Percentiles rank a stretch among this genome's conserved stretches.
These are phyloP conservation scores for Microdochium bolleyi DNA, from an alignment of 2,329 filamentous ascomycete genomes.

Conservation along the genomic window DNA sequence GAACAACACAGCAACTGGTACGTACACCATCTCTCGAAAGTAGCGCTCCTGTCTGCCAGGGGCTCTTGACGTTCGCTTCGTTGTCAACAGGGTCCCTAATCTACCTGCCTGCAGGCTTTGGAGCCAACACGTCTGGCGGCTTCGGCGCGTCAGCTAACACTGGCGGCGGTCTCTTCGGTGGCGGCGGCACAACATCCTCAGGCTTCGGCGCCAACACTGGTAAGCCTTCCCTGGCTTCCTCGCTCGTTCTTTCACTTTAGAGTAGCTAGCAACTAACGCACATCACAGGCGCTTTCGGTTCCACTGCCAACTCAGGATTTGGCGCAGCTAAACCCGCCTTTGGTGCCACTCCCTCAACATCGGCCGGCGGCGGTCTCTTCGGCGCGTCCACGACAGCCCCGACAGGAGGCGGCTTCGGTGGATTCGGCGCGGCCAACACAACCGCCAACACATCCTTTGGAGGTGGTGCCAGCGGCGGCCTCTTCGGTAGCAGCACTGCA, in stretches of 20 bases:
- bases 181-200: constrained; percentile 12
- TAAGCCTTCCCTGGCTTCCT: constrained; percentile 17
- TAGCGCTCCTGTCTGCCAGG: constrained; percentile 4
- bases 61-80: constrained; percentile 2
- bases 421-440: constrained; percentile 29
- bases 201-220: constrained; percentile 25
- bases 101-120: constrained; percentile 24
- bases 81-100: constrained; percentile 4
- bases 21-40: constrained; percentile 21
- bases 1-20: constrained; percentile 41
- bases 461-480: constrained; percentile 12
- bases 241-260: background rate
- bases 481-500: constrained; percentile 13
- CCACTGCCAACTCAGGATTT: constrained; percentile 18
- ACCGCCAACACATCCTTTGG: constrained; percentile 20
- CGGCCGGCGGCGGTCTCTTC: constrained; percentile 42
- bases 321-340: constrained; percentile 14
- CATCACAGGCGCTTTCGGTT: constrained; percentile 24
- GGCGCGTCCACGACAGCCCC: constrained; percentile 25
- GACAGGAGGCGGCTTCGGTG: constrained; percentile 21
- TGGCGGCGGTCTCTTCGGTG: constrained; percentile 29
- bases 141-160: constrained; percentile 26
- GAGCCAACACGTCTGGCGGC: constrained; percentile 18
- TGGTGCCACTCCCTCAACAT: constrained; percentile 17
- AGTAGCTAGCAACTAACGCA: constrained; percentile 11